Evolutionary conservation across 139 green algal species (phyloP), one percentile per base, ranked within the genome.

Genomic region (Ulvella scutata): DNA sequence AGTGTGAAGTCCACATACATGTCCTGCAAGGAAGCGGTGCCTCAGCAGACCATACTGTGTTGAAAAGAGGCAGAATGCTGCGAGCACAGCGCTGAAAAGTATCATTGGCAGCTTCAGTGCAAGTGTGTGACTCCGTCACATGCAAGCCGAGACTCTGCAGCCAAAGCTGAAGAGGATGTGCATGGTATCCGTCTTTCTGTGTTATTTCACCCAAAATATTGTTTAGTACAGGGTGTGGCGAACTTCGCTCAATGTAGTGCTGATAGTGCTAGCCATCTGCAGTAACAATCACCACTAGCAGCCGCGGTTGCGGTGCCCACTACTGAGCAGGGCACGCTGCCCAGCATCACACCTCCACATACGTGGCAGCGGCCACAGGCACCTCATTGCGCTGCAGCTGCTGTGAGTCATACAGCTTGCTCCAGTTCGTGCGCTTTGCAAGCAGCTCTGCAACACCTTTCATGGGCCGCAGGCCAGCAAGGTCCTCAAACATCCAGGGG

Each of bases 1-100:
- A 97, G 78, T 9, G 89, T 72, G 80, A 91, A 93, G 77, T 96
- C 88, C n/a, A 98, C 94, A 80, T 95, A 98, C 89, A 97, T 88
- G 79, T 96, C 90, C 76, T 97, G 86, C 33, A 83, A 43, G 39
- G 81, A 87, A 3, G 61, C 37, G 26, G 77, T 76, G 6, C 10
- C 75, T 10, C 9, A 17, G 17, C 23, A n/a, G 62, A 61, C 13
- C 10, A 39, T 28, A 39, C 26, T 72, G 60, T 72, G 60, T 38
- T 26, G 35, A 28, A 31, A 28, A 38, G 60, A 38, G 60, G 9
- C 38, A n/a, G 23, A 37, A 4, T 31, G 72, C n/a, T n/a, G 10
- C 26, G 23, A 38, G 36, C 34, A 9, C n/a, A 26, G 21, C 21
- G 23, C 34, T 75, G n/a, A 4, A 59, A 23, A 38, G 60, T 31